Evolutionary conservation across 352 stramenopile genomes (phyloP), one percentile per base, ranked within the genome.

Genomic region (Pseudoperonospora humuli): DNA sequence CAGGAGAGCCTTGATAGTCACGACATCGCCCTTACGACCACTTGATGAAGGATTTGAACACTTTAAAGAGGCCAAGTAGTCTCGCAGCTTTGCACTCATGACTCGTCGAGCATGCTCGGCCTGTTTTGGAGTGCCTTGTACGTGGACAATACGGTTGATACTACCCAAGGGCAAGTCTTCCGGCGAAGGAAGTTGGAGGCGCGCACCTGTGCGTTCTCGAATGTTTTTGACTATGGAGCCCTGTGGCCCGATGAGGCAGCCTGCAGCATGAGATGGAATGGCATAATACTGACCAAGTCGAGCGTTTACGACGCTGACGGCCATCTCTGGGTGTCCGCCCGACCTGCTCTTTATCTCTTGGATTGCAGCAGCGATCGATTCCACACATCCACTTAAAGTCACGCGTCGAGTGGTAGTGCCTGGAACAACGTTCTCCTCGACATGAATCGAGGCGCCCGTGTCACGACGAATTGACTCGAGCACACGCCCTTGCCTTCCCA

Each of bases 281-380:
- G 75, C 76, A 47, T 75, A 88, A 37, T 85, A 85, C 34, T 80
- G 64, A 1, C 73, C 70, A 5, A 60, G 42, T 27, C 69, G 59
- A n/a, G 48, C 48, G n/a, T 54, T 65, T 9, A 41, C 19, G 7
- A 48, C 47, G 6, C 36, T 50, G 14, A 44, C 27, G 39, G 54
- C 35, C 7, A 57, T 31, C 25, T 84, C 60, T 3, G 61, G 42
- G 4, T 59, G 64, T 2, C 76, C 76, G 13, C 71, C 71, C 34
- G 63, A 57, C 18, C 58, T 70, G 3, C 23, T 45, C 18, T 70
- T 59, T 15, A 88, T 79, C 18, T 56, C 40, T 11, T 61, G 27
- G 6, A 59, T 45, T 0, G 76, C 71, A 37, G 29, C 40, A 47
- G 64, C 51, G n/a, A 81, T 66, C 0, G 49, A 50, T 3, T 68